Evolutionary conservation across 1,284 basidiomycete species (phyloP).

Genomic region (Mycocalia duriaeana): DNA sequence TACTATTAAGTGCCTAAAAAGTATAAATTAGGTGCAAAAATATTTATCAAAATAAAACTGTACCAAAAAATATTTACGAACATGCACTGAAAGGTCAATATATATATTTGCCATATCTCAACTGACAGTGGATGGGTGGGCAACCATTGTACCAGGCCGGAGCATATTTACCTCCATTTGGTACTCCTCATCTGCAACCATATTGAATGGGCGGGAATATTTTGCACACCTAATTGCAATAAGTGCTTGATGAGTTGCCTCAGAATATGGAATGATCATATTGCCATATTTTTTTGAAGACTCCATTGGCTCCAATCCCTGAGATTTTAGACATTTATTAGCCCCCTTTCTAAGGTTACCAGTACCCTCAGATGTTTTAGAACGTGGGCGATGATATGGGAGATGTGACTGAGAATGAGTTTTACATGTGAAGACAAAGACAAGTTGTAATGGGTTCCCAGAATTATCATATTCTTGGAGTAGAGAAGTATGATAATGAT

Average conservation of each 20-base stretch:
- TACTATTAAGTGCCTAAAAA: slow-evolving; percentile 4
- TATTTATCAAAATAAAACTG: neutral
- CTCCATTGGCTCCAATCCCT: neutral
- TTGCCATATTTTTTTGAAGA: neutral
- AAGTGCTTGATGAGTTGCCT: neutral
- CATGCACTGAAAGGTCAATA: slow-evolving; percentile 9
- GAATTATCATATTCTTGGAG: neutral
- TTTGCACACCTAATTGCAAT: slow-evolving; percentile 8
- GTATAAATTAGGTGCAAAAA: slow-evolving; percentile 4
- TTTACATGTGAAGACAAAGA: neutral
- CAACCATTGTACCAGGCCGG: slow-evolving; percentile 17
- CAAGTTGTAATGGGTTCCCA: neutral
- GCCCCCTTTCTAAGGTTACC: neutral
- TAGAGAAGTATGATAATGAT: neutral
- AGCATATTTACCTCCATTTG: slow-evolving; percentile 19
- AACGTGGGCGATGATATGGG: neutral
- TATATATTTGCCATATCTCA: slow-evolving; percentile 19
- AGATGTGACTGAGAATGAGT: neutral
- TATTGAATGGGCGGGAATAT: slow-evolving; percentile 15
- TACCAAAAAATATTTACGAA: slow-evolving; percentile 20
- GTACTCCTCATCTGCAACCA: slow-evolving; percentile 18
- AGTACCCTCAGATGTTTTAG: neutral
- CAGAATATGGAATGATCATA: neutral
- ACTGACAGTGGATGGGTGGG: slow-evolving; percentile 19
- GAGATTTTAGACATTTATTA: neutral